These are phyloP conservation scores for Reutealis trisperma DNA, from an alignment of 345 rosid species.

Conservation along the genomic window DNA sequence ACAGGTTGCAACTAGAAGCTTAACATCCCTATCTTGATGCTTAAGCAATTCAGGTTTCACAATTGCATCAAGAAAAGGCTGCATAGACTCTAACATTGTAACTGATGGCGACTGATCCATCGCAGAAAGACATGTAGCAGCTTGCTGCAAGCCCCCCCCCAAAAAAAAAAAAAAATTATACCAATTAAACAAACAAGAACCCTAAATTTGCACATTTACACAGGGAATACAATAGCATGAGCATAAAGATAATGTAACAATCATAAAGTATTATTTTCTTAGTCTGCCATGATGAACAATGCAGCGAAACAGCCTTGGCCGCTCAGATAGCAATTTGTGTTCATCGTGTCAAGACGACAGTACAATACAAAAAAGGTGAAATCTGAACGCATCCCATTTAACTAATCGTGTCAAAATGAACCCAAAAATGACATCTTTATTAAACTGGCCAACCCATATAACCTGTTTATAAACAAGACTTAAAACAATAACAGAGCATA, in stretches of 20 bases:
- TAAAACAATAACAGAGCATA: no score
- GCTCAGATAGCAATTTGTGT: no score
- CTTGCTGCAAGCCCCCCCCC: conserved; percentile 80
- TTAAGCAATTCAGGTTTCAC: conserved; percentile 76
- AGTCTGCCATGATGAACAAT: neutral
- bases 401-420: no score
- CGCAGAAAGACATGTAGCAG: conserved; percentile 76
- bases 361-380: no score
- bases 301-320: neutral
- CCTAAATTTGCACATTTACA: neutral
- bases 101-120: conserved; percentile 81
- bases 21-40: conserved; percentile 92
- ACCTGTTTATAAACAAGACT: no score
- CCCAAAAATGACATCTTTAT: no score
- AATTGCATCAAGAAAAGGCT: conserved; percentile 78
- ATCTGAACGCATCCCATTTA: no score
- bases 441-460: no score
- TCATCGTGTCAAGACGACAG: no score
- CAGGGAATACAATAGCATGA: neutral
- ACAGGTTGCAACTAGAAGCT: conserved; percentile 95
- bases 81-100: conserved; percentile 65
- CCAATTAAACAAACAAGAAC: conserved; percentile 7
- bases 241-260: neutral
- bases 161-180: conserved; percentile 3
- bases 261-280: neutral